Base-by-base conservation (phyloP, 1,284 basidiomycete species). In the Ustilago vetiveriae region DNA sequence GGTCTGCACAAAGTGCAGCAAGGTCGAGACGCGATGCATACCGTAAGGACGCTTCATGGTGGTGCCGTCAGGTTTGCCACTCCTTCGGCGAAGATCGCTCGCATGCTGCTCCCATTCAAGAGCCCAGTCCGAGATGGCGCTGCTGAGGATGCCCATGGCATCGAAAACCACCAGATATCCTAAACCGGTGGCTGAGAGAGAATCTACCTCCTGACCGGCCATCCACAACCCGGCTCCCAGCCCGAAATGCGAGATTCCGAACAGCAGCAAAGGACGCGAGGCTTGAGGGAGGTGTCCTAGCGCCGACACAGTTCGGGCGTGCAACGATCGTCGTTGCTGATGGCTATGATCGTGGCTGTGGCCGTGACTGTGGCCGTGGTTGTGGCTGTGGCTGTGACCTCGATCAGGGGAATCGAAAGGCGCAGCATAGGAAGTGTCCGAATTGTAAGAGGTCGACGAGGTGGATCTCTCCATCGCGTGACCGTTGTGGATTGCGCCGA, bases 111-210 rank as follows among this genome's bases (percentile, higher is more conserved):
- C 62, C 62, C 58, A 65, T 24, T 62, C 63, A 17, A 50, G 35
- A 14, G 63, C 55, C 63, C 64, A 72, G 23, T 72, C 69, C 17
- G 64, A 48, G 4, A 67, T 40, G 11, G 71, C 50, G 42, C 58
- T 66, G 52, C 59, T 67, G 4, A 78, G 36, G 13, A 78, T 62
- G 17, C 79, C 78, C 47, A 82, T 65, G 3, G 92, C 88, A 81
- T 98, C 95, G 78, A 98, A 98, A 1, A 98, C 93, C 26, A 96
- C 88, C 86, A 96, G 90, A 81, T 98, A 98, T 0, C 95, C 95
- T 14, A 98, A 83, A 0, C 92, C 95, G 0, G 94, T 94, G 53
- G 91, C 89, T 2, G 90, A 86, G 23, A 97, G 84, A 44, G 92
- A 94, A 16, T 94, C 94, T 24, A 88, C 87, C 60, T 90, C 89